Evolutionary conservation across 495 filamentous ascomycete genomes (phyloP), one percentile per base, ranked within the genome.

Genomic region (Viridothelium virens): DNA sequence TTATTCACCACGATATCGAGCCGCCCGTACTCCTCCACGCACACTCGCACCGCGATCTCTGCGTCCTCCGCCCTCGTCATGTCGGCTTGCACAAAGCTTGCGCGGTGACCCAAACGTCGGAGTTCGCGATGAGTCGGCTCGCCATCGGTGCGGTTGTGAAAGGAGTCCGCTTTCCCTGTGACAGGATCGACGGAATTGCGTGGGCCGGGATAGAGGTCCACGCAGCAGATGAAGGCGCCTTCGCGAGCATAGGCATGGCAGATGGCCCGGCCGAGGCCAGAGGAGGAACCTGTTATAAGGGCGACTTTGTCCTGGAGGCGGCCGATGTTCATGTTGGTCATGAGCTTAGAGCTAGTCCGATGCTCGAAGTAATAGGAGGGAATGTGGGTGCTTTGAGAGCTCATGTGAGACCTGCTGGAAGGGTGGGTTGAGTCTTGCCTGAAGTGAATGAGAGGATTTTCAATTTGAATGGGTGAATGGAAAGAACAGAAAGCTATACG

Each of bases 1-100:
- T 86, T 85, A 63, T 84, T 84, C 63, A 82, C 77, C 68, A 86
- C 71, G 31, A 85, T 75, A 72, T 86, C 83, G 10, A 86, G 64
- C 61, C 83, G 63, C 0, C 81, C 80, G 70, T 73, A 82, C 38
- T 64, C 48, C 33, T 70, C 68, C 12, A 82, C 81, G 2, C 77
- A 74, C 1, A 16, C 64, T 16, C 73, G 41, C 2, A 86, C 72
- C 37, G 81, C 61, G 1, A 41, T 65, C 66, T 80, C 71, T 56
- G 83, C 74, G 10, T 82, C 70, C 36, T 69, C 67, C 9, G 70
- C 61, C 9, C 63, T 63, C 16, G 68, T 71, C 10, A 81, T 70
- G 63, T 79, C 74, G 11, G 71, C 76, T 53, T 78, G 74, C 31
- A 80, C 72, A 50, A 79, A 79, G 53, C 74, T 68, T 2, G 72